phyloP scores from a whole-genome alignment of 768 basidiomycete species.

The Boletales sp. region DNA sequence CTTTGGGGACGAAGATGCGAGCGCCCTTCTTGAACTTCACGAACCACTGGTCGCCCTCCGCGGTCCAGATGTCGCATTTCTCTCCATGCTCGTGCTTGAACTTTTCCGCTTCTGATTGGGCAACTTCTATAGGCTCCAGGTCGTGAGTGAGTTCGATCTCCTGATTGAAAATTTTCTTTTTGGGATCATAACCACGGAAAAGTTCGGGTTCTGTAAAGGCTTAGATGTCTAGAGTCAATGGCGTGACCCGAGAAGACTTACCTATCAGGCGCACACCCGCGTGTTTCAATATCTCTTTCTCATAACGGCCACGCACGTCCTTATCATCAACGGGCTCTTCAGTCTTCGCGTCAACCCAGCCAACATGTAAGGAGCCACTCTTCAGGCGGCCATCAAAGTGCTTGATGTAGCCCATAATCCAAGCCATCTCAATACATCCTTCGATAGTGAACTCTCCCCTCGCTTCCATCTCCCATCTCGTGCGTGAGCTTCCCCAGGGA shows the following conservation, averaged over 20 bases:
- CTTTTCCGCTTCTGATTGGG: slow-evolving; percentile 85
- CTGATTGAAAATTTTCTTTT: slow-evolving; percentile 96
- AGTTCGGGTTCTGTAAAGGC: slow-evolving; percentile 80
- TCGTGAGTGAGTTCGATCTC: slow-evolving; percentile 96
- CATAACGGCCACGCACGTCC: slow-evolving; percentile 90
- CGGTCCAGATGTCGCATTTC: slow-evolving; percentile 93
- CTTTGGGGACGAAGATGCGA: slow-evolving; percentile 88
- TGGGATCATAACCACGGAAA: slow-evolving; percentile 97
- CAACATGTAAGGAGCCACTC: slow-evolving; percentile 88
- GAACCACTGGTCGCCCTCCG: slow-evolving; percentile 91
- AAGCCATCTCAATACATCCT: slow-evolving; percentile 99
- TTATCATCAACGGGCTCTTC: slow-evolving; percentile 96
- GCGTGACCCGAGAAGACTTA: slow-evolving; percentile 34
- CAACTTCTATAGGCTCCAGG: slow-evolving; percentile 92
- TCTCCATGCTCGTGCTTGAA: slow-evolving; percentile 97
- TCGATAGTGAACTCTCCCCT: slow-evolving; percentile 96
- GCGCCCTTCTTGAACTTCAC: slow-evolving; percentile 99
- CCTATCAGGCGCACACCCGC: slow-evolving; percentile 94
- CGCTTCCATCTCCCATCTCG: slow-evolving; percentile 99
- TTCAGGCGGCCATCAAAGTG: slow-evolving; percentile 98
- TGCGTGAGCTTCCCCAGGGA: slow-evolving; percentile 97
- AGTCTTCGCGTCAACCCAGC: slow-evolving; percentile 96
- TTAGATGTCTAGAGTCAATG: slow-evolving; percentile 10
- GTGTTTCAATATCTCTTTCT: slow-evolving; percentile 89
- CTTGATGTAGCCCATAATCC: slow-evolving; percentile 99